phyloP scores from a whole-genome alignment of 768 basidiomycete species.

The Suillus hirtellus region DNA sequence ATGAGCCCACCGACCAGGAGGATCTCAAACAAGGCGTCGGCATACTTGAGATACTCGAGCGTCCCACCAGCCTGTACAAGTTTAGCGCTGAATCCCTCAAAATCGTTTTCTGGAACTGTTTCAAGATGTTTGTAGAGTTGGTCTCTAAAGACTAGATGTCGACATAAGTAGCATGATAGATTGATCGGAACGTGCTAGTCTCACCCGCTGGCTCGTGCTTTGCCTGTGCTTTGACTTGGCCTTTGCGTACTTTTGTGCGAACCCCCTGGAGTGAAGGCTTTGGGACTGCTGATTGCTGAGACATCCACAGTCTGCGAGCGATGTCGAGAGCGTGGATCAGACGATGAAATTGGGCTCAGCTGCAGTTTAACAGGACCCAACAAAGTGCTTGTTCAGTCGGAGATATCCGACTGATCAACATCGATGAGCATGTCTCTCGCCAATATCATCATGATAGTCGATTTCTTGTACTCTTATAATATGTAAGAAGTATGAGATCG shows the following conservation, averaged over 20 bases:
- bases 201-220: constrained; percentile 87
- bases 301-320: constrained; percentile 74
- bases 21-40: constrained; percentile 94
- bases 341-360: not conserved
- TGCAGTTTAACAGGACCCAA: not conserved
- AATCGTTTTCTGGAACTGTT: constrained; percentile 76
- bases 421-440: not conserved
- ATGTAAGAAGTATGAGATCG: not conserved
- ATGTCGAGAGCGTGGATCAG: constrained; percentile 31
- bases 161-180: constrained; percentile 13
- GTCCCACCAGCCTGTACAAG: constrained; percentile 90
- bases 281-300: constrained; percentile 80
- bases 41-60: constrained; percentile 96
- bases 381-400: constrained; percentile 20
- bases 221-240: constrained; percentile 88
- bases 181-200: constrained; percentile 4
- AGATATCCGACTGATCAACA: constrained; percentile 24
- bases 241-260: constrained; percentile 91
- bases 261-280: constrained; percentile 94
- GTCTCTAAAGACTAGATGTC: constrained; percentile 78
- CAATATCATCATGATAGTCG: not conserved
- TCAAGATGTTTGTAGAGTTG: constrained; percentile 91
- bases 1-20: constrained; percentile 94
- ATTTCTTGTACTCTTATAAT: not conserved
- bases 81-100: constrained; percentile 79